phyloP scores from a whole-genome alignment of 768 basidiomycete species.

The Naematelia aurantialba region DNA sequence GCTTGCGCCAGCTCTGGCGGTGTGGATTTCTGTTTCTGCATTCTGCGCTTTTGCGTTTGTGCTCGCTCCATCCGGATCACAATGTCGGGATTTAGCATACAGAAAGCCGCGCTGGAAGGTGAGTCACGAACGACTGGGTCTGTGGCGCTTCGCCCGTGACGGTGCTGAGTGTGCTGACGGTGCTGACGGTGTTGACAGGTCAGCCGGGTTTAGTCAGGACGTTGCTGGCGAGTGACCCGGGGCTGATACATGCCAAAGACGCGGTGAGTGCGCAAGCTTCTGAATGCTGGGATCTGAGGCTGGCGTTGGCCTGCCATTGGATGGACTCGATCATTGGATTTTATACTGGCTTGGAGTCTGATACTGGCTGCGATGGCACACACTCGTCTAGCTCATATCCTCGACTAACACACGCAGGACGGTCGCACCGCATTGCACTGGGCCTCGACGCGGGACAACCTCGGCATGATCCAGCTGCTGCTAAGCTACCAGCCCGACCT shows the following conservation, averaged over 20 bases:
- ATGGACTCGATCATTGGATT: too few relatives aligned
- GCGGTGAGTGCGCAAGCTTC: constrained; percentile 38
- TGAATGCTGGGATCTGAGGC: too few relatives aligned
- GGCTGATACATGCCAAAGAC: constrained; percentile 45
- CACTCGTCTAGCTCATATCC: too few relatives aligned
- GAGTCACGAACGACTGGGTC: too few relatives aligned
- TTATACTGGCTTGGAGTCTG: too few relatives aligned
- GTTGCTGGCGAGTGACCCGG: constrained; percentile 41
- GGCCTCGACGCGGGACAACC: constrained; percentile 43
- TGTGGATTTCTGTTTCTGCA: too few relatives aligned
- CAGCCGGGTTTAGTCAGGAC: constrained; percentile 49
- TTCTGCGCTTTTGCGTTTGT: not conserved
- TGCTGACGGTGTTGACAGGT: constrained; percentile 22
- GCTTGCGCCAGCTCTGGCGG: too few relatives aligned
- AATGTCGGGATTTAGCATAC: constrained; percentile 47
- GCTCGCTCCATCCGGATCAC: not conserved
- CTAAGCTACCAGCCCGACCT: constrained; percentile 42
- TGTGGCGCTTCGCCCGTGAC: not conserved
- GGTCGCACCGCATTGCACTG: constrained; percentile 51
- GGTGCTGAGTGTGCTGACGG: too few relatives aligned
- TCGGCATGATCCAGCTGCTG: constrained; percentile 42
- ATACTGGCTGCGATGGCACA: too few relatives aligned
- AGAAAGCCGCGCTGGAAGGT: constrained; percentile 51
- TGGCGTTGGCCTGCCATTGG: too few relatives aligned
- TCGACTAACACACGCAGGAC: too few relatives aligned